Evolutionary conservation across 108 stramenopile species (phyloP).

Genomic region (Poteriospumella lacustris): DNA sequence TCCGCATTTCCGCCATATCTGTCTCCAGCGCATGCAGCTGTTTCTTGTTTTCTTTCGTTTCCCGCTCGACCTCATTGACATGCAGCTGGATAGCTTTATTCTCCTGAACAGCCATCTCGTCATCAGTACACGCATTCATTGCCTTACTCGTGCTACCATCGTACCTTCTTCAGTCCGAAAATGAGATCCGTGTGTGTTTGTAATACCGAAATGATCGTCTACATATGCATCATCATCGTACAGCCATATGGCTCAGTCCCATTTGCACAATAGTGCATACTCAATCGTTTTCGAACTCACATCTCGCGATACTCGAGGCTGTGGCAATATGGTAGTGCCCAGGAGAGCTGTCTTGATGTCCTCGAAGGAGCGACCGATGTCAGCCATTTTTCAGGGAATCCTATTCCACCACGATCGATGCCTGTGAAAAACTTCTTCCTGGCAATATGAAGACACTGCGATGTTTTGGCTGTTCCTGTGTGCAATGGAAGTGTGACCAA

Average conservation of each 20-base stretch:
- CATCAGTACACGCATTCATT: too few relatives aligned
- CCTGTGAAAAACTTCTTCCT: too few relatives aligned
- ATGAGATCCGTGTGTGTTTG: constrained; percentile 16
- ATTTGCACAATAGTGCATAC: too few relatives aligned
- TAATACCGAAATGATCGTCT: constrained; percentile 24
- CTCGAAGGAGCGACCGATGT: neutral
- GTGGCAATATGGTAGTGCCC: neutral
- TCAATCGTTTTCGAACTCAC: too few relatives aligned
- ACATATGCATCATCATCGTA: too few relatives aligned
- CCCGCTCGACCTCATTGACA: neutral
- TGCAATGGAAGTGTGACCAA: too few relatives aligned
- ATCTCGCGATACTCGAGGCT: constrained; percentile 24
- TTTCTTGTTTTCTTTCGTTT: neutral
- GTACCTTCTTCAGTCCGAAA: neutral
- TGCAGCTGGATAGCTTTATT: neutral
- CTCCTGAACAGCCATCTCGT: neutral
- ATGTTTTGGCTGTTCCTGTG: too few relatives aligned
- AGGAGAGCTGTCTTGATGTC: neutral
- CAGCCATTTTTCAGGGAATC: too few relatives aligned
- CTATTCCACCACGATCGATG: too few relatives aligned
- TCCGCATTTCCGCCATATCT: neutral
- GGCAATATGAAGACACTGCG: too few relatives aligned
- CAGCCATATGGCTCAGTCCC: too few relatives aligned
- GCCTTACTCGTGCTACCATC: too few relatives aligned
- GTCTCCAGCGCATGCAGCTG: neutral